Conservation (phyloP, 2,329 filamentous ascomycete species). For the Paramyrothecium roridum region DNA sequence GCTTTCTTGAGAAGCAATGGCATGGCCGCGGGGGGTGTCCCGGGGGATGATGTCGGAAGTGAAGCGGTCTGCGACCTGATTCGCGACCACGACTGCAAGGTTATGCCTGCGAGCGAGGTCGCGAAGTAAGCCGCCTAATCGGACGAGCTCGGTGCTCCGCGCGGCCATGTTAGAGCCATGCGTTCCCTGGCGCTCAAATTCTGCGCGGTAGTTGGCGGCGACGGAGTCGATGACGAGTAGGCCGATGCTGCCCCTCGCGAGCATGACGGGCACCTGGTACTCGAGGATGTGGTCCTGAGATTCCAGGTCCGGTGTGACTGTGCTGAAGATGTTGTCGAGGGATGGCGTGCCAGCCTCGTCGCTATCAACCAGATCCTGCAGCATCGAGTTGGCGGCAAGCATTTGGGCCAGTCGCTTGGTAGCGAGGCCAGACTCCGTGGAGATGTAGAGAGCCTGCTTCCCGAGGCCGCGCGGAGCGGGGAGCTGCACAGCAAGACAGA, state of each 20-base stretch:
- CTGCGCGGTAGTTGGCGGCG: slow-evolving; percentile 91
- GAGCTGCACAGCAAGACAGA: slow-evolving; percentile 83
- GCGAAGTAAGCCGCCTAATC: slow-evolving; percentile 72
- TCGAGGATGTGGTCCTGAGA: slow-evolving; percentile 92
- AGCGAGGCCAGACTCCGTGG: slow-evolving; percentile 82
- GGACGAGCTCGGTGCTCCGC: slow-evolving; percentile 72
- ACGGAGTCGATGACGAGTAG: slow-evolving; percentile 88
- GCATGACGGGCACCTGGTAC: slow-evolving; percentile 86
- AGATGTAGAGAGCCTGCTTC: slow-evolving; percentile 84
- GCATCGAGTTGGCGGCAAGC: slow-evolving; percentile 60
- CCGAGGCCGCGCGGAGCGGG: slow-evolving; percentile 67
- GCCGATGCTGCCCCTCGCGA: slow-evolving; percentile 72
- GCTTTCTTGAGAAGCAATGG: slow-evolving; percentile 35
- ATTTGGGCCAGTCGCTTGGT: slow-evolving; percentile 81
- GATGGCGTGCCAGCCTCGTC: slow-evolving; percentile 45
- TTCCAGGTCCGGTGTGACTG: slow-evolving; percentile 85
- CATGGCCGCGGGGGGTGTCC: slow-evolving; percentile 11
- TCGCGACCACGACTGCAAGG: slow-evolving; percentile 85
- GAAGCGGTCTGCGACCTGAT: slow-evolving; percentile 93
- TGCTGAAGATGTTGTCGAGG: slow-evolving; percentile 73
- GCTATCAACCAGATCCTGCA: slow-evolving; percentile 32
- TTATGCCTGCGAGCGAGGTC: slow-evolving; percentile 70
- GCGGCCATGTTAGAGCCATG: slow-evolving; percentile 63
- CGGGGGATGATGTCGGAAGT: slow-evolving; percentile 20
- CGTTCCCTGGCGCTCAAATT: slow-evolving; percentile 64